Base-by-base conservation (phyloP, 495 filamentous ascomycete species). In the Paragyromitra xinjiangensis region DNA sequence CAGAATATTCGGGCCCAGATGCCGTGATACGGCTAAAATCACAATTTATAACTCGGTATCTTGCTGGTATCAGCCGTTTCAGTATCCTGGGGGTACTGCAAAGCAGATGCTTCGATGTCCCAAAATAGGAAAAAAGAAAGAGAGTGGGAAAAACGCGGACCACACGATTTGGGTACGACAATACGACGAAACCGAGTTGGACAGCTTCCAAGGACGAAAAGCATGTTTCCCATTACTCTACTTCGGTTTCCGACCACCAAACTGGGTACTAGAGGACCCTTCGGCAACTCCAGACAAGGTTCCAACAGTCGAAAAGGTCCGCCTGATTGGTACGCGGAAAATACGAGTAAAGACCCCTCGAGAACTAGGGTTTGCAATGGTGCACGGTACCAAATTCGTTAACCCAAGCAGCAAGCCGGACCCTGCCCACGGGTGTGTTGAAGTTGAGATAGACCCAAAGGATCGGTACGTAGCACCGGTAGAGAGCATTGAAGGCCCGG, bases 181-280 rank as follows among this genome's bases (percentile, higher is more conserved):
- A 39, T 55, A 39, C 39, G 26, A 56, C 11, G 7, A 55, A 9
- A 14, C 16, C 12, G 19, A 40, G n/a, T 19, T 39, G 12, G 65
- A 69, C 37, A 42, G 50, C 9, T 69, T 69, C 16, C 48, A 40
- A 42, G 50, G 65, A 12, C 29, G 29, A 40, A 69, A 69, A 26
- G 65, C 48, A 22, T 42, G 50, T n/a, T 37, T 55, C 19, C 26
- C 50, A 12, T 6, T 69, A 1, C 48, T 69, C 6, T 58, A 69
- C 8, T 69, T 69, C 9, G 50, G 34, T 6, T 56, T 22, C 29
- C 26, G 19, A 37, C 48, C 65, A 22, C 55, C 65, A 7, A 16
- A 5, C 1, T 0, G n/a, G 16, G 16, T 53, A 16, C n/a, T 22
- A 6, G 19, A 53, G 1, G n/a, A 53, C 19, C 50, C 2, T 22